Conservation (phyloP, 1,284 basidiomycete genomes). For the Neolentinus lepideus region DNA sequence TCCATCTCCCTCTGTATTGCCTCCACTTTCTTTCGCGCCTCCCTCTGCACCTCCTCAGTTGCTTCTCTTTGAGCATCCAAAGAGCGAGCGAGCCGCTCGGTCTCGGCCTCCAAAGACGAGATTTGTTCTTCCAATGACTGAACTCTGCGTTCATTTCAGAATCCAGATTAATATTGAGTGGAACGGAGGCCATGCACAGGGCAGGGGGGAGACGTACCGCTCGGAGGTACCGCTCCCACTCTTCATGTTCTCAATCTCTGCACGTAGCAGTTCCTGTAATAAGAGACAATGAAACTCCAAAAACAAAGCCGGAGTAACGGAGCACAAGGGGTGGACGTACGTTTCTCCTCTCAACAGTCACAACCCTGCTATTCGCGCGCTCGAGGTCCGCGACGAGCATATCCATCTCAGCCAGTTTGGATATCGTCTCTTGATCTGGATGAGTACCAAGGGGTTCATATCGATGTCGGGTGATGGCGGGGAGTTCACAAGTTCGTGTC, state of each 20-base stretch:
- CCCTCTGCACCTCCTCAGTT: conserved; percentile 42
- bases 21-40: conserved; percentile 47
- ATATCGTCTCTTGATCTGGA: conserved; percentile 82
- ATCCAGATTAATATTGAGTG: too few relatives aligned
- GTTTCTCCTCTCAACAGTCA: conserved; percentile 88
- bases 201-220: conserved; percentile 45
- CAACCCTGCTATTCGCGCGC: conserved; percentile 87
- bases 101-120: conserved; percentile 67
- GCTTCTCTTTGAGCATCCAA: conserved; percentile 65
- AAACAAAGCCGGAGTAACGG: background rate
- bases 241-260: conserved; percentile 86
- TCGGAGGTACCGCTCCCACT: conserved; percentile 75
- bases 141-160: conserved; percentile 38
- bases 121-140: conserved; percentile 68
- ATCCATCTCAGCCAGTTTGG: conserved; percentile 86
- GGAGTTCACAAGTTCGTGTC: too few relatives aligned
- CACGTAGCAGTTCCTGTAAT: conserved; percentile 81
- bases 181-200: too few relatives aligned
- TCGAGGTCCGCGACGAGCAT: conserved; percentile 91
- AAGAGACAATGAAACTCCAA: background rate
- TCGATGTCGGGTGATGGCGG: too few relatives aligned
- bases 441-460: too few relatives aligned
- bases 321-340: conserved; percentile 39
- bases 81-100: conserved; percentile 57
- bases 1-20: conserved; percentile 57